Evolutionary conservation across 2,329 filamentous ascomycete genomes (phyloP), one percentile per base, ranked within the genome.

Genomic region (Daldinia eschscholtzii): DNA sequence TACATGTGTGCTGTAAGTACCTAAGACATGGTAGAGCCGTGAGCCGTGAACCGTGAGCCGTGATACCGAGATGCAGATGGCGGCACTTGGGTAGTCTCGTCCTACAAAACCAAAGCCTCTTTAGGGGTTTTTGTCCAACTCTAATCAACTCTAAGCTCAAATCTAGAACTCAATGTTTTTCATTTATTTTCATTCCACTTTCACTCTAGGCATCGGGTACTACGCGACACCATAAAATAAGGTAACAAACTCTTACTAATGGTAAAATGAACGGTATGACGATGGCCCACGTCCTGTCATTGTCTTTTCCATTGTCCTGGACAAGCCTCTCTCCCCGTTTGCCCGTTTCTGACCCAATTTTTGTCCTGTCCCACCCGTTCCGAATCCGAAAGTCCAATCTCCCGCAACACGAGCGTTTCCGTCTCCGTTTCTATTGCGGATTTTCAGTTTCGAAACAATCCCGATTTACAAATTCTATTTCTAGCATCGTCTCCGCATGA

Each of bases 211-310:
- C 39, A 53, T 33, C 65, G 62, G 65, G 62, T 68, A 33, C 60
- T 68, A 68, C 68, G 59, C 46, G 65, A 68, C 57, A 50, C 30
- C 50, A 42, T 64, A 15, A 48, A 28, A 61, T 56, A 20, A 20
- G 30, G 57, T 64, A 66, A 63, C 67, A 2, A 64, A 18, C 37
- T 58, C 6, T 42, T 60, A 15, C 64, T 55, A 55, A 57, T 35
- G 12, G 53, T 65, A 39, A 63, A 57, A 66, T 64, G 52, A 61
- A 48, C 2, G 18, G 68, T 68, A 28, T 58, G 61, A 70, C 68
- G 13, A 68, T 57, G 2, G 2, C 20, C 20, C 20, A 23, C 20
- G 30, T 65, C 35, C 64, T 46, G 41, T 15, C 4, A 48, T 48
- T 4, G 12, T 37, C 12, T 2, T 35, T 7, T 35, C 33, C 33